Base-by-base conservation (phyloP, 192 early-diverging fungal species). In the Spinellus fusiger region DNA sequence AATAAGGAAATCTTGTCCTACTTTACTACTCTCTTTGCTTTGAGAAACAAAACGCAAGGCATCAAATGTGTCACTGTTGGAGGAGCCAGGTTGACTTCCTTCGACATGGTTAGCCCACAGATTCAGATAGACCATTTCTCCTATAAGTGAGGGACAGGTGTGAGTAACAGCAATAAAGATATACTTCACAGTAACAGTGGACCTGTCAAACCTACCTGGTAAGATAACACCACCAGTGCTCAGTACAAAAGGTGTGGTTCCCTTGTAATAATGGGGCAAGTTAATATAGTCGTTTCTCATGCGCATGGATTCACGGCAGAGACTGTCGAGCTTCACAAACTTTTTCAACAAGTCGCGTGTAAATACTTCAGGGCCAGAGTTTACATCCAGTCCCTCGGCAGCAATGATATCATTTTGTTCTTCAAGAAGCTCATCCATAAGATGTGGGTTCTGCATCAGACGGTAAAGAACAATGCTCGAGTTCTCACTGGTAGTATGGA, bases 1-100 rank as follows among this genome's bases (percentile, higher is more conserved):
- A 23, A 57, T 34, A 18, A 77, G 27, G 35, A 51, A 65, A 38
- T 77, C 76, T 9, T 37, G 28, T 27, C 56, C 52, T n/a, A 67
- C 62, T 31, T 73, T 73, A 37, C 55, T 61, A 6, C 71, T 55
- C 10, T 58, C 31, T 60, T 68, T 68, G 15, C 40, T 49, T n/a
- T 62, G 50, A 38, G 64, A 62, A 0, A 73, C 57, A 22, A 70
- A 77, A 10, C 76, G 49, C 59, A 60, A 73, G 1, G 77, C 70
- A 0, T 66, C 58, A 54, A 78, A 78, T 26, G 68, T 54, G 1
- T 25, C 69, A 68, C 1, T 10, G 46, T 48, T 18, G 29, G 48
- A 4, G 12, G 33, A 13, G 26, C 2, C 12, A 20, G 13, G 15
- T 44, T 12, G 10, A 44, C 18, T 44, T 44, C 23, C 2, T 6